Conservation (phyloP, 2,329 filamentous ascomycete species). For the Paramyrothecium sp. region DNA sequence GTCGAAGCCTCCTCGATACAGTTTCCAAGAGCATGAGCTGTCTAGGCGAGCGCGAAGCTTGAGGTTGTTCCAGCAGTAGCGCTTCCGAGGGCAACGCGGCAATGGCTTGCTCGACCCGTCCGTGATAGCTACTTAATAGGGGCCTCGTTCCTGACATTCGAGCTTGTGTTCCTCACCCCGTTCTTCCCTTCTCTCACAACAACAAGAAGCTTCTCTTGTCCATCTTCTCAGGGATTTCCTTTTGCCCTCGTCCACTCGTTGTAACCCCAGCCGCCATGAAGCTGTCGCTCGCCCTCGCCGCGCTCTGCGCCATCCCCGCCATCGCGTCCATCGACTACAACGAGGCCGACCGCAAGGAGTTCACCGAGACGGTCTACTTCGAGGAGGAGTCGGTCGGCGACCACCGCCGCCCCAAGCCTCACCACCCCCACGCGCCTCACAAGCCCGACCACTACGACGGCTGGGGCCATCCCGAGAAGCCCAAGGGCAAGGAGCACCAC, state of each 20-base stretch:
- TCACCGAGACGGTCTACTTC: slow-evolving; percentile 3
- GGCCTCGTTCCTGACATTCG: neutral
- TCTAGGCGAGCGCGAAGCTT: too few species aligned
- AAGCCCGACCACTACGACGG: neutral
- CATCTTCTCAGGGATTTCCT: neutral
- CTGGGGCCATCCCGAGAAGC: neutral
- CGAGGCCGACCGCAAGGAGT: slow-evolving; percentile 5
- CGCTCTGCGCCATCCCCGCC: slow-evolving; percentile 16
- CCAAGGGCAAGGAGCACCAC: neutral
- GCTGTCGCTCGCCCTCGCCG: slow-evolving; percentile 15
- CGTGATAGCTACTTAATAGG: slow-evolving; percentile 8
- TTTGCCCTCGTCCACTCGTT: neutral
- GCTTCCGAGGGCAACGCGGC: too few species aligned
- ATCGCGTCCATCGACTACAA: slow-evolving; percentile 2
- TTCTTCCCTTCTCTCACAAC: neutral
- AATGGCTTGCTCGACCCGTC: neutral
- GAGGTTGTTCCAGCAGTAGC: too few species aligned
- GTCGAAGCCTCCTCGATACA: too few species aligned
- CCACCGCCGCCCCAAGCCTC: slow-evolving; percentile 3
- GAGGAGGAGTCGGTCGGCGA: neutral
- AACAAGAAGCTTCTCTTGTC: neutral
- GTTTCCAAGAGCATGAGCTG: too few species aligned
- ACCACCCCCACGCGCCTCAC: slow-evolving; percentile 1
- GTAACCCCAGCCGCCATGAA: slow-evolving; percentile 14
- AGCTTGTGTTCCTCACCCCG: neutral